phyloP scores from a whole-genome alignment of 768 basidiomycete genomes.

The Symmetrospora coprosmae region DNA sequence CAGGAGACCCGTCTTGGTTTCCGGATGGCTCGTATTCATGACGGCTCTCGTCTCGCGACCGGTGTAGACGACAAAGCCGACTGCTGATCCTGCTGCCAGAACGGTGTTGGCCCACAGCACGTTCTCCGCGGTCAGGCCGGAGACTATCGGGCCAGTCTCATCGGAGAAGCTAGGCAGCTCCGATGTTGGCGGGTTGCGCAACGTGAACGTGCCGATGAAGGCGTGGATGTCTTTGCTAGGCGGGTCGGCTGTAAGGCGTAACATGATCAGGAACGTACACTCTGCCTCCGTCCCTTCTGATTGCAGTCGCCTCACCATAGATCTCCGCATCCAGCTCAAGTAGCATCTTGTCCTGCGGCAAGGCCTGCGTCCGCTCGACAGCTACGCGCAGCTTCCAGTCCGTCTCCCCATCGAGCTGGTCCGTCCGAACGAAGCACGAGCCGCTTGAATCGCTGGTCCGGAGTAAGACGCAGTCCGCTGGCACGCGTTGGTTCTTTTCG shows the following conservation, averaged over 20 bases:
- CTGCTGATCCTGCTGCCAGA: constrained; percentile 79
- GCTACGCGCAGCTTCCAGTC: constrained; percentile 96
- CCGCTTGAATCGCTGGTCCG: constrained; percentile 77
- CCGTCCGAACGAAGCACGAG: constrained; percentile 92
- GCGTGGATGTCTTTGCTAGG: constrained; percentile 94
- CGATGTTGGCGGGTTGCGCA: constrained; percentile 31
- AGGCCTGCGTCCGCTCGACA: constrained; percentile 64
- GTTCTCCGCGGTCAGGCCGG: constrained; percentile 87
- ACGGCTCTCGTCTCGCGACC: constrained; percentile 90
- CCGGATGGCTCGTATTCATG: constrained; percentile 96
- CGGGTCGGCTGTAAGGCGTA: constrained; percentile 90
- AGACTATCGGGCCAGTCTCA: constrained; percentile 40
- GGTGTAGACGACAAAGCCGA: constrained; percentile 88
- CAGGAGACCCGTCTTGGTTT: constrained; percentile 78
- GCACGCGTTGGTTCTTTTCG: constrained; percentile 95
- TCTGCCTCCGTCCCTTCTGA: background rate
- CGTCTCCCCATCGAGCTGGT: constrained; percentile 96
- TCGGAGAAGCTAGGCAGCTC: constrained; percentile 34
- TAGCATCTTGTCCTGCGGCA: constrained; percentile 45
- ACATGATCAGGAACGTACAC: too few species aligned
- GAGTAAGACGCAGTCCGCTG: constrained; percentile 79
- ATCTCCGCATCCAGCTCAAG: constrained; percentile 66
- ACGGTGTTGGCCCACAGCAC: constrained; percentile 96
- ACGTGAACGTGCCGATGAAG: constrained; percentile 80
- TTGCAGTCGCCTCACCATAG: constrained; percentile 49